A percentile compares a stretch with the other conserved stretches of the same genome.
Conservation (phyloP, 768 basidiomycete species). For the Galerina marginata region DNA sequence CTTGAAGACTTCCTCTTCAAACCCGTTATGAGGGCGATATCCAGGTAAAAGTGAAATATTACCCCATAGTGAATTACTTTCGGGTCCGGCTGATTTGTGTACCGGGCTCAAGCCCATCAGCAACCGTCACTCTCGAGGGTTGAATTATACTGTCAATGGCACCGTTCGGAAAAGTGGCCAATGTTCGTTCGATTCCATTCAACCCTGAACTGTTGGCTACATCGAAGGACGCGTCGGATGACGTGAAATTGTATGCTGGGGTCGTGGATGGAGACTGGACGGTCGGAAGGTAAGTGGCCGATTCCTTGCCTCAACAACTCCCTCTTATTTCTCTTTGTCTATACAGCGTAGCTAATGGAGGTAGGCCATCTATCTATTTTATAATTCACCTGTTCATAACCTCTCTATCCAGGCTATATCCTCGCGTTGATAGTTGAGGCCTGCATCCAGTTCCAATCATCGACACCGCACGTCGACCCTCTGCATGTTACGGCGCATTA, state of each 20-base stretch:
- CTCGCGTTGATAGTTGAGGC: slow-evolving; percentile 61
- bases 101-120: not conserved
- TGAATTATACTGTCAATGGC: slow-evolving; percentile 35
- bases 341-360: slow-evolving; percentile 59
- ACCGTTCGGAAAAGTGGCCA: slow-evolving; percentile 41
- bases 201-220: slow-evolving; percentile 1
- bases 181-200: slow-evolving; percentile 21
- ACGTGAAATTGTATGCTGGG: slow-evolving; percentile 36
- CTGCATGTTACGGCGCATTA: slow-evolving; percentile 68
- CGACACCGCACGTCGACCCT: slow-evolving; percentile 56
- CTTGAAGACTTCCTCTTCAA: no score
- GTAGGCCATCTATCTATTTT: slow-evolving; percentile 28
- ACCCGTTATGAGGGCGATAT: no score
- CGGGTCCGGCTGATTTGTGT: not conserved
- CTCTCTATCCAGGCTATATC: slow-evolving; percentile 54
- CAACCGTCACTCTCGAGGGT: no score
- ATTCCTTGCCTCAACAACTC: not conserved
- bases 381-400: not conserved
- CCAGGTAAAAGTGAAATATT: no score
- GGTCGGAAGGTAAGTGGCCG: slow-evolving; percentile 45
- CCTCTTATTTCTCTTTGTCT: slow-evolving; percentile 1
- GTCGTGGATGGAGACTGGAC: slow-evolving; percentile 52
- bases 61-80: not conserved
- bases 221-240: slow-evolving; percentile 5
- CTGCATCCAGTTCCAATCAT: slow-evolving; percentile 54